Conservation (phyloP, 2,329 filamentous ascomycete genomes). For the Dothidotthia symphoricarpi region DNA sequence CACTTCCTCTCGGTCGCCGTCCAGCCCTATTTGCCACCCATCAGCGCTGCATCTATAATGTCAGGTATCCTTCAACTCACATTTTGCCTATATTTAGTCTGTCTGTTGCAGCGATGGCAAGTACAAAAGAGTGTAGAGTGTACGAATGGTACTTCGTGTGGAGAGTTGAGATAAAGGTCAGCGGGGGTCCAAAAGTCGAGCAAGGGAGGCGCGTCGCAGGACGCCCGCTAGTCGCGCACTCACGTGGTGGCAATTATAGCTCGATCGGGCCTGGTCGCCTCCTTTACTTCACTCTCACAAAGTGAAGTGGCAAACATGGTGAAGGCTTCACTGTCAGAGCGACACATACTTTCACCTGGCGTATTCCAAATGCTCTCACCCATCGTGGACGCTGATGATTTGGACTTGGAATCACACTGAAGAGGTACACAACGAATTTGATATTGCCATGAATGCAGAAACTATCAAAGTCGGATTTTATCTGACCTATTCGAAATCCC, state of each 20-base stretch:
- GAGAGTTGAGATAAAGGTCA: conserved; percentile 1
- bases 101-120: neutral
- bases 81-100: conserved; percentile 7
- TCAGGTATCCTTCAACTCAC: conserved; percentile 6
- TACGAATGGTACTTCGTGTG: conserved; percentile 1
- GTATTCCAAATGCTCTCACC: too few species aligned
- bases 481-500: too few species aligned
- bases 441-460: too few species aligned
- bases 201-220: conserved; percentile 15
- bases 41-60: conserved; percentile 14
- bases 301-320: too few species aligned
- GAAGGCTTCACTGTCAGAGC: too few species aligned
- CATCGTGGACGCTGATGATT: too few species aligned
- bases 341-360: too few species aligned
- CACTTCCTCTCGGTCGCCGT: conserved; percentile 41
- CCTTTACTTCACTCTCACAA: neutral
- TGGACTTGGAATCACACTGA: too few species aligned
- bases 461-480: too few species aligned
- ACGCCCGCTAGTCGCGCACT: conserved; percentile 15
- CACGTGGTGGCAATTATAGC: conserved; percentile 35
- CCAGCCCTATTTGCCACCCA: conserved; percentile 28
- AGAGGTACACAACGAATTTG: too few species aligned
- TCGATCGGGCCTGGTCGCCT: conserved; percentile 7
- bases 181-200: conserved; percentile 9
- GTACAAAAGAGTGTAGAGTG: neutral